These are phyloP conservation scores for Geotrichum ghanense DNA, from an alignment of 805 yeast species.

Conservation along the genomic window DNA sequence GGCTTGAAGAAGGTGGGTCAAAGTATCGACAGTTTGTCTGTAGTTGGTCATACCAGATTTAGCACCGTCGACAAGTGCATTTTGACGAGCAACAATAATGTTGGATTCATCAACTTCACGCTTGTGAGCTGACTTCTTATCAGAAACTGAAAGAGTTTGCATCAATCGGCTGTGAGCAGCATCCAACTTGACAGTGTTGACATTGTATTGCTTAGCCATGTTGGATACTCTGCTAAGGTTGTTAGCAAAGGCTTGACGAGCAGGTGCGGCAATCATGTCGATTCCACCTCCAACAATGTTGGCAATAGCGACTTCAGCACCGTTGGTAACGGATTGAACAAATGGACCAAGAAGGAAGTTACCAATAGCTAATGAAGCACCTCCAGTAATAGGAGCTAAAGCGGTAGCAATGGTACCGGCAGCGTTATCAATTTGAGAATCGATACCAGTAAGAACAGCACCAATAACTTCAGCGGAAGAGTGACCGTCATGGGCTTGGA, in stretches of 20 bases:
- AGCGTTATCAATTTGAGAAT: conserved; percentile 24
- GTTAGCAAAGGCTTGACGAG: not conserved
- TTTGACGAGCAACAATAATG: not conserved
- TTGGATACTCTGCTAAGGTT: not conserved
- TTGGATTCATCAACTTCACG: not conserved
- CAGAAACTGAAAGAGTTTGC: too few species aligned
- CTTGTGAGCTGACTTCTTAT: too few species aligned
- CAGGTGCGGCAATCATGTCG: conserved; percentile 9
- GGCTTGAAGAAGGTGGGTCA: not conserved
- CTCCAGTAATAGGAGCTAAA: conserved; percentile 17
- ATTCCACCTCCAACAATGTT: conserved; percentile 12
- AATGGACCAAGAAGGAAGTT: conserved; percentile 18
- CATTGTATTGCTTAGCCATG: not conserved
- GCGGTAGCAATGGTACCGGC: conserved; percentile 15
- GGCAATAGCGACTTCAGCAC: conserved; percentile 23
- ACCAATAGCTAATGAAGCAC: conserved; percentile 16
- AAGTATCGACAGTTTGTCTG: conserved; percentile 11
- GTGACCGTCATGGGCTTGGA: not conserved
- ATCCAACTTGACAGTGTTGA: not conserved
- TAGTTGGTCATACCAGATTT: conserved; percentile 13
- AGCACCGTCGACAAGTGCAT: conserved; percentile 6
- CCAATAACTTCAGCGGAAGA: conserved; percentile 12
- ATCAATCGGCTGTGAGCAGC: not conserved
- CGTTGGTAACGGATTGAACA: conserved; percentile 23
- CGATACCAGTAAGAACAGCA: conserved; percentile 22